Percentiles rank a stretch among this genome's conserved stretches.
phyloP scores from a whole-genome alignment of 768 basidiomycete species.

The Hygrophorus pudorinus region DNA sequence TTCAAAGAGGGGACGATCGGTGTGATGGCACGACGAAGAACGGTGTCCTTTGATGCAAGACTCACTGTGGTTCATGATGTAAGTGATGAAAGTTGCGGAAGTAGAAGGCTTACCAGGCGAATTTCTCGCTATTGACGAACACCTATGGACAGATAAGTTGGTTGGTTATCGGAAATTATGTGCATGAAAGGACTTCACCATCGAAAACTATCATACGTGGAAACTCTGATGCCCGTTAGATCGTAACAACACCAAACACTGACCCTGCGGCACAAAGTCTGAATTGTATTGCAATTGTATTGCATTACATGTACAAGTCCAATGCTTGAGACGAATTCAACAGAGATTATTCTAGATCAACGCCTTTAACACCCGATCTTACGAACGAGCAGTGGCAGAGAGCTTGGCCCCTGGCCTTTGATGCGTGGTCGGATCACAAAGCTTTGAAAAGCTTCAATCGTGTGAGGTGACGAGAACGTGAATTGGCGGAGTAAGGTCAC shows the following conservation, averaged over 20 bases:
- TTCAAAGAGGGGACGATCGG: conserved; percentile 83
- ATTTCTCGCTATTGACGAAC: conserved; percentile 64
- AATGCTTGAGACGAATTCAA: too few relatives aligned
- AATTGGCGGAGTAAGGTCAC: conserved; percentile 45
- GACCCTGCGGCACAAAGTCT: too few relatives aligned
- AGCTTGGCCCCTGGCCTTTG: conserved; percentile 40
- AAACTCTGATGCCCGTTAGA: too few relatives aligned
- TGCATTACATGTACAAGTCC: too few relatives aligned
- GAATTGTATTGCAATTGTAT: too few relatives aligned
- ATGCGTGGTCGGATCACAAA: conserved; percentile 56
- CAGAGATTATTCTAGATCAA: too few relatives aligned
- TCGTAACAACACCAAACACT: too few relatives aligned
- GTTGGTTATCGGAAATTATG: too few relatives aligned
- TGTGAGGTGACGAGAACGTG: conserved; percentile 36
- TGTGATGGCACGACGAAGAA: conserved; percentile 80
- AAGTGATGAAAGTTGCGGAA: neutral
- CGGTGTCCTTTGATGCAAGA: conserved; percentile 94
- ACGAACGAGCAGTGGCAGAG: conserved; percentile 44
- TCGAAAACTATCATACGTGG: too few relatives aligned
- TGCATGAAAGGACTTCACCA: too few relatives aligned
- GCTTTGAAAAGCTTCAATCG: conserved; percentile 56
- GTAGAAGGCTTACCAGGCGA: conserved; percentile 52
- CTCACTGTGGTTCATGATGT: conserved; percentile 39
- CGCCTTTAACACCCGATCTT: conserved; percentile 7
- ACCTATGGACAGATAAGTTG: conserved; percentile 30